Evolutionary conservation across 805 yeast species (phyloP), one percentile per base, ranked within the genome.

Genomic region (Clavispora fructus): DNA sequence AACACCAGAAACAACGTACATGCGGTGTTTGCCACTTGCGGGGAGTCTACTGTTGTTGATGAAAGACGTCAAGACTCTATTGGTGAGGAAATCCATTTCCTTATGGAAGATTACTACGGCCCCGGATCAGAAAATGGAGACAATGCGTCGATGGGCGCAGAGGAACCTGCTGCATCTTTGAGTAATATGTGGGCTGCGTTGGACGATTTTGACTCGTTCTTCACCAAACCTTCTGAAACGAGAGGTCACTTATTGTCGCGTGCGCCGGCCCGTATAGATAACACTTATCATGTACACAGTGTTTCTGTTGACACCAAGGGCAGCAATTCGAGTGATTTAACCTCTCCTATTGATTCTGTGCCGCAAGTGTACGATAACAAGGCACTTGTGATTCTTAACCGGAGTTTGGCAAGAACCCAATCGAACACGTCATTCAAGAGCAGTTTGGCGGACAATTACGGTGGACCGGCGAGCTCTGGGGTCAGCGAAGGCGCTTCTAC

Each of bases 161-260:
- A 80, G 42, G 83, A 80, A 44, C 80, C 75, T 31, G 89, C 84
- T 47, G 87, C 85, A 0, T 84, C 95, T 0, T 72, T 90, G 56
- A 86, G 91, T 58, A 85, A 89, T 58, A 88, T 90, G 87, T 85
- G 95, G 83, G 95, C 95, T 1, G 94, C 94, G 11, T 71, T 90
- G 52, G 96, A 90, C 58, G 90, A 88, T 54, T 73, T 90, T 54
- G 96, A 90, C 59, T 84, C 92, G 9, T 90, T 90, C 59, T 90
- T 90, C 65, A 86, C 95, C 0, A 85, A 82, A 47, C 85, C 80
- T 35, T 63, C 72, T 28, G 58, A 46, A 11, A 57, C 49, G 30
- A 52, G 55, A 26, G 46, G 52, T 3, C 58, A 48, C 41, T 41
- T 54, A 19, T 29, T 54, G 14, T 29, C 45, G 29, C 32, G 37